Base-by-base conservation (phyloP, 768 basidiomycete genomes). In the Sarcodon aspratus region DNA sequence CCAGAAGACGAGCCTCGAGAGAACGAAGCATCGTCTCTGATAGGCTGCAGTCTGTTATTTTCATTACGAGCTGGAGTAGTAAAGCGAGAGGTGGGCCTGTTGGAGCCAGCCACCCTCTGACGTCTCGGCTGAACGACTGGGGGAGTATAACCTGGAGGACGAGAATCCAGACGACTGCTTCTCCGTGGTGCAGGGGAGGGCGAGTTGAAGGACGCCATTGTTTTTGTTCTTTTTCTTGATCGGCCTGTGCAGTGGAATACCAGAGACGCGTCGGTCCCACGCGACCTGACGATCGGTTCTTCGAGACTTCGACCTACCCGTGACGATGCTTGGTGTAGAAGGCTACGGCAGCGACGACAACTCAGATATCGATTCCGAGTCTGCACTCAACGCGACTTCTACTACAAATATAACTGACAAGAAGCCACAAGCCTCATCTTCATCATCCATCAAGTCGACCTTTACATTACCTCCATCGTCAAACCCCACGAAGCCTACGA, bases 301-400 rank as follows among this genome's bases (percentile, higher is more conserved):
- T 8, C 3, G 35, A 36, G n/a, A n/a, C n/a, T n/a, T n/a, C n/a
- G n/a, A n/a, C n/a, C 33, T 40, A 7, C 21, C 21, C 46, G 33
- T 11, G 56, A 58, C 52, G 55, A 88, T 87, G 83, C 75, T 88
- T 53, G 83, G 82, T 33, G 71, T 89, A 50, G 85, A 83, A 57
- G 77, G 72, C 69, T 88, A 89, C 57, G 84, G 83, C 53, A 89
- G 85, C 64, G 82, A 70, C 63, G 72, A 82, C 63, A 83, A 73
- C 66, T 74, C 57, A 44, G 64, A 84, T 54, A 74, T 69, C 57
- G 80, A 78, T 50, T 66, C 68, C 50, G 75, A 76, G 49, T 50
- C 49, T 33, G n/a, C n/a, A n/a, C n/a, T n/a, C n/a, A n/a, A n/a
- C n/a, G n/a, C n/a, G n/a, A 58, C 66, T 32, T 47, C 49, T 7